These are phyloP conservation scores for Retiboletus flavoniger DNA, from an alignment of 1,284 basidiomycete genomes.

Conservation along the genomic window DNA sequence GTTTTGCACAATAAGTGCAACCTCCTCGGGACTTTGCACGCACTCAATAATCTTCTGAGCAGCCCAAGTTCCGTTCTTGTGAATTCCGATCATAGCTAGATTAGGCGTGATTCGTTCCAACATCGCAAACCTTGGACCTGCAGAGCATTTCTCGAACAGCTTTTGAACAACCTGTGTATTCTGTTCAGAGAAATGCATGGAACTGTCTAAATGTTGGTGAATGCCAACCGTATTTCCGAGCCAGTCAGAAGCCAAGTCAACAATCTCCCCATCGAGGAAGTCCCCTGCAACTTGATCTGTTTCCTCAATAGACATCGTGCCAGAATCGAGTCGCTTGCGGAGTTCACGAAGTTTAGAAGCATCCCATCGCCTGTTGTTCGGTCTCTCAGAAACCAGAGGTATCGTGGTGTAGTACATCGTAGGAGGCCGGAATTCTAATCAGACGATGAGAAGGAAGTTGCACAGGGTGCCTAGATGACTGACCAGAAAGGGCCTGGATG, in stretches of 20 bases:
- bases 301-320: constrained; percentile 81
- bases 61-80: constrained; percentile 99
- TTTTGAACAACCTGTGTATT: constrained; percentile 82
- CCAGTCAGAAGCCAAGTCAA: constrained; percentile 97
- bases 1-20: constrained; percentile 81
- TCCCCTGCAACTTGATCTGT: constrained; percentile 89
- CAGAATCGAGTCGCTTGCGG: constrained; percentile 79
- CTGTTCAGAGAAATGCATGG: constrained; percentile 15
- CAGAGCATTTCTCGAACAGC: constrained; percentile 88
- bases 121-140: constrained; percentile 80
- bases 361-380: constrained; percentile 87
- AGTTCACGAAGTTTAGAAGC: constrained; percentile 93
- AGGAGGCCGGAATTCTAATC: constrained; percentile 76
- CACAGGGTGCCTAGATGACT: constrained; percentile 31
- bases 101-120: constrained; percentile 92
- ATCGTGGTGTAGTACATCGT: constrained; percentile 94
- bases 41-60: constrained; percentile 99
- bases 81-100: constrained; percentile 95
- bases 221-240: constrained; percentile 90
- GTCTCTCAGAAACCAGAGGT: constrained; percentile 80
- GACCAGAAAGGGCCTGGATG: constrained; percentile 80
- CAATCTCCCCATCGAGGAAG: constrained; percentile 86
- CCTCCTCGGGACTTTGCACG: constrained; percentile 86
- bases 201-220: not conserved
- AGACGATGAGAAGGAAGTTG: constrained; percentile 8